Evolutionary conservation across 306 rosid genomes (phyloP).

Genomic region (Prunus mongolica): DNA sequence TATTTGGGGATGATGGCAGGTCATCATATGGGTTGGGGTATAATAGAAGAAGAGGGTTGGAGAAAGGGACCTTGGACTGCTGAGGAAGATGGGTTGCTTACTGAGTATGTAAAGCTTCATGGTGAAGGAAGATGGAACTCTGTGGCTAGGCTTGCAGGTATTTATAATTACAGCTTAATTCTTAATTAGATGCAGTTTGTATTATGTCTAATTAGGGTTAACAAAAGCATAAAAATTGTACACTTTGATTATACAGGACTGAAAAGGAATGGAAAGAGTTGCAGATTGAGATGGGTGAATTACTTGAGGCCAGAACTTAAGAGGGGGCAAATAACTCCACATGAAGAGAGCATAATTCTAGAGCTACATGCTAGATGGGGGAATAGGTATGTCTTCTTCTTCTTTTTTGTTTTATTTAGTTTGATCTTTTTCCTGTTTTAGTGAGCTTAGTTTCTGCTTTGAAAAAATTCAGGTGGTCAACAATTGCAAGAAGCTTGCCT

Average conservation of each 20-base stretch:
- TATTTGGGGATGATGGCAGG: slow-evolving; percentile 53
- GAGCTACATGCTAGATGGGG: slow-evolving; percentile 96
- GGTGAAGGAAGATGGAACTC: slow-evolving; percentile 99
- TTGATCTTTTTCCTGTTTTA: not conserved
- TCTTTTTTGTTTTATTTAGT: too few species aligned
- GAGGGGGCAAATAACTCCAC: slow-evolving; percentile 92
- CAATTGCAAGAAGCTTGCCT: slow-evolving; percentile 89
- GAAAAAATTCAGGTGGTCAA: slow-evolving; percentile 65
- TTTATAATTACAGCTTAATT: too few species aligned
- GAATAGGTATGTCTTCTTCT: slow-evolving; percentile 54
- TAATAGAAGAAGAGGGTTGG: slow-evolving; percentile 71
- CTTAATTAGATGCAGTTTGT: not conserved
- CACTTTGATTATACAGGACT: slow-evolving; percentile 44
- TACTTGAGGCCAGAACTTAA: slow-evolving; percentile 92
- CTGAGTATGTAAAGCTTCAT: slow-evolving; percentile 70
- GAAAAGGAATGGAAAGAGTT: slow-evolving; percentile 94
- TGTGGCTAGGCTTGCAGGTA: slow-evolving; percentile 84
- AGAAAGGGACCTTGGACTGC: slow-evolving; percentile 99
- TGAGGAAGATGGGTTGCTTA: slow-evolving; percentile 79
- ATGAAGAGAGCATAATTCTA: slow-evolving; percentile 78
- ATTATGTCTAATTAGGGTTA: too few species aligned
- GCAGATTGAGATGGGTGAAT: slow-evolving; percentile 97
- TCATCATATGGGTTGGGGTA: slow-evolving; percentile 55
- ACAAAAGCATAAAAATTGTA: too few species aligned
- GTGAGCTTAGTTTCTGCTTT: not conserved